Base-by-base conservation (phyloP, 164 flowering plant species). In the Taxillus chinensis region DNA sequence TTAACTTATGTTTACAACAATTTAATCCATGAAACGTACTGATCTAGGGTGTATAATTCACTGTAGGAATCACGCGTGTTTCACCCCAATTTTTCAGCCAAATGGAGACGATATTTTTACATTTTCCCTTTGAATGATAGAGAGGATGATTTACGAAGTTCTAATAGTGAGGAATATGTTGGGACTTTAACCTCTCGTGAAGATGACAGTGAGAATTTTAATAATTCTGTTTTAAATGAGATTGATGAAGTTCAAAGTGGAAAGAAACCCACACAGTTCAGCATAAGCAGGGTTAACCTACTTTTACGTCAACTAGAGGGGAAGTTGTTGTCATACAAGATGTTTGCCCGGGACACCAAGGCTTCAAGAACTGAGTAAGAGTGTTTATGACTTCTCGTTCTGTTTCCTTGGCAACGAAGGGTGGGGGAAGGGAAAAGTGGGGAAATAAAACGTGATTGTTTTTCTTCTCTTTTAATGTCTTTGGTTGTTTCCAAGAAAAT, bases 271-370 rank as follows among this genome's bases (percentile, higher is more conserved):
- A 71, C 60, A 13, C 67, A 41, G 3, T 93, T 93, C 78, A 72
- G 78, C 51, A 64, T 87, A 52, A 60, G 73, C 68, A 82, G 65
- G 75, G 97, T 89, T 57, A 77, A 93, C 66, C 73, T 67, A 67
- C 80, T 89, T 50, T 64, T 93, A 52, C 75, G 49, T 57, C 83
- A 82, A 66, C 75, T 93, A 39, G 90, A 90, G 78, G 97, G 97
- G 68, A 90, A 84, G 69, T 64, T 82, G 39, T 73, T 90, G 48
- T 90, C 99, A 39, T 93, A 86, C 80, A 87, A 73, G 74, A 81
- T 89, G 82, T 93, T 89, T 83, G 96, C 97, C 45, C 82, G 99
- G 49, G 99, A 93, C 58, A 93, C 97, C 5, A 90, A 90, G 79
- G 83, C 99, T 66, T 84, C 97, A 9, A 83, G 99, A 77, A 89